Conservation (phyloP, 169 alveolate genomes). For the Plasmodium cynomolgi region DNA sequence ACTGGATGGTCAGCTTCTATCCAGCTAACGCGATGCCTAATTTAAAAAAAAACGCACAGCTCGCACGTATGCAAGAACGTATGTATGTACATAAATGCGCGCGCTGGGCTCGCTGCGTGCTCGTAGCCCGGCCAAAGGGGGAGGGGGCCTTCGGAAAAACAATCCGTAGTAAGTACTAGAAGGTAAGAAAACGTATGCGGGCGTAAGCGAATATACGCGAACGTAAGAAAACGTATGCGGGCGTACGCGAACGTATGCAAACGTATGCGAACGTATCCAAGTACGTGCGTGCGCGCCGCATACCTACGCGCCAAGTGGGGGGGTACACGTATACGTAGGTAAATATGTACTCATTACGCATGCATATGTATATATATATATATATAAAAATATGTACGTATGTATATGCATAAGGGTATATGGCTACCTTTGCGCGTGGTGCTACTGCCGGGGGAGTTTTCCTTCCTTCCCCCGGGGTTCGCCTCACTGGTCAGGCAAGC, state of each 20-base stretch:
- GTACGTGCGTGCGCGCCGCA: neutral
- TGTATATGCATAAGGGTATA: neutral
- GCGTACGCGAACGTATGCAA: too few species aligned
- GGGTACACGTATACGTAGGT: neutral
- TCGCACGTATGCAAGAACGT: neutral
- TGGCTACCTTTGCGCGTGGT: neutral
- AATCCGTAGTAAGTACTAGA: neutral
- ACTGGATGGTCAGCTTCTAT: neutral
- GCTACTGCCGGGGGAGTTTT: neutral
- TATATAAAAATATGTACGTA: too few species aligned
- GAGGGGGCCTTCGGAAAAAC: neutral
- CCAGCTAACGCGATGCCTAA: neutral
- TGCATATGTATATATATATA: too few species aligned
- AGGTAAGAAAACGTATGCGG: neutral
- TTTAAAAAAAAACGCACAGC: neutral
- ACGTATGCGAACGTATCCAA: neutral
- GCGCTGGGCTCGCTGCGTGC: neutral
- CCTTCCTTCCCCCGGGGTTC: neutral
- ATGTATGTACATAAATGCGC: neutral
- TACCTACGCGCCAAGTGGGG: neutral
- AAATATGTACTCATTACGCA: neutral
- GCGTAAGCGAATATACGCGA: too few species aligned
- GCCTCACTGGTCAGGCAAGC: neutral
- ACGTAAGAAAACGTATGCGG: neutral
- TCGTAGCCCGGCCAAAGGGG: neutral